Evolutionary conservation across 345 rosid species (phyloP), one percentile per base, ranked within the genome.

Genomic region (Dipteronia dyeriana): DNA sequence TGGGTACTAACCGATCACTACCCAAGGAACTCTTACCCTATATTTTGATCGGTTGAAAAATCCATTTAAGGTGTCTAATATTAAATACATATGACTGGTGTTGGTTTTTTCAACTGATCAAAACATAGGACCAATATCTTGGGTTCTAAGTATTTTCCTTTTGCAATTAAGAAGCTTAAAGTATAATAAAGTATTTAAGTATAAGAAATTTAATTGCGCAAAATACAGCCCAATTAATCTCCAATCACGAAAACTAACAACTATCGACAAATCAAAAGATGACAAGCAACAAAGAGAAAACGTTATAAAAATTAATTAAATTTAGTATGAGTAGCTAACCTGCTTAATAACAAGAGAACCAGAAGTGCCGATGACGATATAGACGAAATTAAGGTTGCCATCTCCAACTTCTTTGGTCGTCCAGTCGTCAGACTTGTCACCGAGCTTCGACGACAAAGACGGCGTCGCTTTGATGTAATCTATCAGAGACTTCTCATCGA

Each of bases 341-440:
- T 96, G 97, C 87, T 96, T 92, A 90, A 91, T 79, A 79, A 96
- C 94, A 53, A 96, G 77, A 25, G 99, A 96, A 11, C 92, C 98
- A 73, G 88, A 68, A 31, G 92, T 66, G 74, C 85, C 87, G 34
- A 74, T 67, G 31, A 96, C 89, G 79, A 96, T 91, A 91, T 83
- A 92, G 75, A 94, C 98, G 81, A 88, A 96, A 75, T 94, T 96
- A 78, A 96, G 92, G 69, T 96, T 96, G 67, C 99, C 99, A 81
- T 96, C 99, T 68, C 99, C 99, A 31, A 96, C 97, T 87, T 96
- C 99, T 77, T 86, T 88, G 70, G 92, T 88, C 66, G 84, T 75
- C 85, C 94, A 83, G 76, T 85, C 91, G 14, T 90, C 95, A 80
- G 66, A 86, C 61, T 79, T 85, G 79, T 83, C 79, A 5, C 90